phyloP scores from a whole-genome alignment of 257 asterid species.

The Primulina huaijiensis region DNA sequence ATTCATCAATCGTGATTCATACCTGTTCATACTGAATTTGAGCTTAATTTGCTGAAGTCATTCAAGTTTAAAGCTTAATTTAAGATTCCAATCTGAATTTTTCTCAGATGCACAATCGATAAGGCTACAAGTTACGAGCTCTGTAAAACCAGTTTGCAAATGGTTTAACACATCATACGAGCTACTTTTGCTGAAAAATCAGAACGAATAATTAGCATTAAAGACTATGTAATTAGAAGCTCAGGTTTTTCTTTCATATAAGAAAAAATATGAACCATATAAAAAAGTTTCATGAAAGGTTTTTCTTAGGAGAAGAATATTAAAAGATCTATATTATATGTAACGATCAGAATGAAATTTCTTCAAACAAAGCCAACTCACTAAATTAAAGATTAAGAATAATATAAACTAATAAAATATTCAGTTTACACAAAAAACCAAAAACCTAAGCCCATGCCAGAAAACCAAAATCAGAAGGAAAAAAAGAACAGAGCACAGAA shows the following conservation, averaged over 20 bases:
- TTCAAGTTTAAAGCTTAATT: neutral
- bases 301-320: too few relatives aligned
- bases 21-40: neutral
- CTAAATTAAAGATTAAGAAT: neutral
- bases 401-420: neutral
- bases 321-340: too few relatives aligned
- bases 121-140: neutral
- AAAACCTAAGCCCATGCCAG: neutral
- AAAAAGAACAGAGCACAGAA: too few relatives aligned
- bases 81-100: too few relatives aligned
- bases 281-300: too few relatives aligned
- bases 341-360: neutral
- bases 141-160: constrained; percentile 21
- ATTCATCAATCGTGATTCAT: too few relatives aligned
- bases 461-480: too few relatives aligned
- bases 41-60: neutral
- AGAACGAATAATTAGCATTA: too few relatives aligned
- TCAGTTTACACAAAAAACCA: constrained; percentile 11
- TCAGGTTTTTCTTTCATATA: too few relatives aligned
- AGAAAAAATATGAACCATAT: neutral
- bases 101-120: neutral
- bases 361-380: neutral
- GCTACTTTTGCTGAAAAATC: too few relatives aligned
- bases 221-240: too few relatives aligned
- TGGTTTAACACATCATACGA: neutral